phyloP scores from a whole-genome alignment of 169 alveolate species.

The Plasmodium fragile region DNA sequence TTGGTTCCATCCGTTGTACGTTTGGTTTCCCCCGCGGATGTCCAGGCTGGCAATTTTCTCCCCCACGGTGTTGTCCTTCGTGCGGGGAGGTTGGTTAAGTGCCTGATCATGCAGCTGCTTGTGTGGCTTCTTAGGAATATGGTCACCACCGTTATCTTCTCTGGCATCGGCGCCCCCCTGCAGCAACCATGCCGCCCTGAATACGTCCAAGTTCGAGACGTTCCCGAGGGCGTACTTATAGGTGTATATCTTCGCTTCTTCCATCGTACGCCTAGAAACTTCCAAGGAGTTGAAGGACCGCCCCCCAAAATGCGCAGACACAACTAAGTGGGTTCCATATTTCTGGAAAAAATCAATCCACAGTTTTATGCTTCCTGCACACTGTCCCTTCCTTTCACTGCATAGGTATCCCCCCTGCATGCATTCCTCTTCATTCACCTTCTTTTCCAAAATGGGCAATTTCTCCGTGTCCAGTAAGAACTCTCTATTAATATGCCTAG shows the following conservation, averaged over 20 bases:
- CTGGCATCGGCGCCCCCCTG: neutral
- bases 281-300: conserved; percentile 42
- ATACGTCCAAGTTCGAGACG: conserved; percentile 31
- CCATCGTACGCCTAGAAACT: conserved; percentile 17
- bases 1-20: conserved; percentile 30
- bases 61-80: neutral
- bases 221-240: conserved; percentile 45
- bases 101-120: neutral
- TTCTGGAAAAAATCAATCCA: conserved; percentile 83
- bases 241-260: conserved; percentile 50
- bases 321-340: conserved; percentile 83
- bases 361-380: conserved; percentile 56
- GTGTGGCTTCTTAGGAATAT: neutral
- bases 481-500: conserved; percentile 27
- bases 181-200: conserved; percentile 1
- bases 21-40: conserved; percentile 28
- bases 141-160: neutral
- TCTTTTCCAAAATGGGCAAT: conserved; percentile 43
- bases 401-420: neutral
- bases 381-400: conserved; percentile 11
- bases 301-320: conserved; percentile 69
- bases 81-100: neutral
- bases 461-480: conserved; percentile 42
- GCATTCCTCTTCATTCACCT: neutral
- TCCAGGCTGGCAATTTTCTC: neutral